Base-by-base conservation (phyloP, 257 asterid genomes). In the Coffea canephora region DNA sequence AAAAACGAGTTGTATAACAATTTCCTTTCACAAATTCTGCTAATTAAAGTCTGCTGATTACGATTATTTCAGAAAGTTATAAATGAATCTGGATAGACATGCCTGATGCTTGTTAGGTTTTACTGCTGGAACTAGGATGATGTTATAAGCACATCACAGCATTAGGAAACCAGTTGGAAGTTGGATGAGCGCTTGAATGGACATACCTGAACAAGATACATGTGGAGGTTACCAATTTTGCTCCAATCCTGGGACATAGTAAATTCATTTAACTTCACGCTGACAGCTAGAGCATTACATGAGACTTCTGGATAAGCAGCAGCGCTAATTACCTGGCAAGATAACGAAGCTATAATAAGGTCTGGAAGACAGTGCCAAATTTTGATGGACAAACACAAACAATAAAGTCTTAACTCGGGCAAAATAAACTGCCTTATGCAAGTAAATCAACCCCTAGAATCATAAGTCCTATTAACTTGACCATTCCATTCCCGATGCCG, bases 211-310 rank as follows among this genome's bases (percentile, higher is more conserved):
- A 96, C 81, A 80, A 92, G 90, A 88, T 61, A 68, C 94, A 94
- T 82, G 84, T 89, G 98, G 84, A 96, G 83, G 85, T 87, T 87
- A 25, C 99, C 99, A 66, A 96, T 77, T 70, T 85, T 84, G 86
- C 98, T 96, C 99, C 99, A 96, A 46, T 89, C 84, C 76, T 91
- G 90, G 48, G 92, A 89, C 92, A 94, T 82, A 19, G 87, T 84
- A 83, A 94, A 89, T 78, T 90, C 90, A 41, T 86, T 82, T 84
- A 96, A 89, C 81, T 81, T 87, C 21, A 91, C 80, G 62, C 81
- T 83, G 75, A 97, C 99, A 61, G 85, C 78, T 55, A 94, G 67
- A 74, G 86, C 82, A 80, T 91, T 86, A n/a, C 87, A 74, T 13
- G 92, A 82, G 62, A 96, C 84, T 84, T 85, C 91, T 70, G 97